These are phyloP conservation scores for Acanthamoeba castellanii DNA, from an alignment of 208 protist genomes.

Conservation along the genomic window DNA sequence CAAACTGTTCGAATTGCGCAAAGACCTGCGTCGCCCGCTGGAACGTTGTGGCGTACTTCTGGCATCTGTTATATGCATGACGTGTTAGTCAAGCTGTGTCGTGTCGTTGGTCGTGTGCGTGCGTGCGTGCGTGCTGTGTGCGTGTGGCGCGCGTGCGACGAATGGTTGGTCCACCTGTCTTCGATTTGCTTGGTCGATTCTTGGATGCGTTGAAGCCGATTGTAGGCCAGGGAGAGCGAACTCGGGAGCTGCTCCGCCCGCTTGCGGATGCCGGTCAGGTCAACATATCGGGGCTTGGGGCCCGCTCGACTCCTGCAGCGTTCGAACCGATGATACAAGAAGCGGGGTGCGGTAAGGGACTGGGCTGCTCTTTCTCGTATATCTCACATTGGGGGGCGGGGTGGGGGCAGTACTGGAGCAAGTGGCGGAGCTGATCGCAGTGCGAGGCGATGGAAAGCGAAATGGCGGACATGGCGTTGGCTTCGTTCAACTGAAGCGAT, in stretches of 20 bases:
- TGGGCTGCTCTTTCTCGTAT: too few relatives aligned
- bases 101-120: too few relatives aligned
- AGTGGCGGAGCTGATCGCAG: conserved; percentile 15
- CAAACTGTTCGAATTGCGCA: not conserved
- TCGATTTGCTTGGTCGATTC: not conserved
- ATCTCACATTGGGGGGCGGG: not conserved
- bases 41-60: conserved; percentile 28
- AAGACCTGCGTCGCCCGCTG: not conserved
- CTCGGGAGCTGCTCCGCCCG: conserved; percentile 59
- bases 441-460: conserved; percentile 30
- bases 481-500: conserved; percentile 63
- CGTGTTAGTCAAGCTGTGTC: too few relatives aligned
- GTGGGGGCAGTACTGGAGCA: not conserved
- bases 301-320: not conserved
- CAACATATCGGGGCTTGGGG: not conserved
- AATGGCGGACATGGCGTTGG: conserved; percentile 27
- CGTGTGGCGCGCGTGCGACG: too few relatives aligned
- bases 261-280: conserved; percentile 31
- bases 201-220: not conserved
- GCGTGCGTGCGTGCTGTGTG: too few relatives aligned
- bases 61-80: not conserved
- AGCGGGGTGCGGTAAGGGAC: not conserved
- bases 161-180: not conserved
- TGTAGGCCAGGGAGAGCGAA: conserved; percentile 3
- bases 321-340: not conserved